These are phyloP conservation scores for Allium fistulosum DNA, from an alignment of 106 monocot species.

Conservation along the genomic window DNA sequence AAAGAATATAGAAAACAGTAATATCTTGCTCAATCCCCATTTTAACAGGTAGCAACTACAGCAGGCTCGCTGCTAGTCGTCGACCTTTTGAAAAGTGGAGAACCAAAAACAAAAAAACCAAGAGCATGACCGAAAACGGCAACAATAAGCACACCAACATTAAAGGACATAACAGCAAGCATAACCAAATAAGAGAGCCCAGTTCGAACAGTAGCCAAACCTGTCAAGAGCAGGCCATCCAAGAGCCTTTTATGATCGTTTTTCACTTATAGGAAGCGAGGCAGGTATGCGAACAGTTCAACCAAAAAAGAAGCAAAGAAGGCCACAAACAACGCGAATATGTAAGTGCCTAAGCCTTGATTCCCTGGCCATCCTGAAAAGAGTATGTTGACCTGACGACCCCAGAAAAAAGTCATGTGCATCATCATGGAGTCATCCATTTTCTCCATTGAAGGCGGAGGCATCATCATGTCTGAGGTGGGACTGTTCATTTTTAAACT, in stretches of 20 bases:
- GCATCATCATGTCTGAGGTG: slow-evolving; percentile 1
- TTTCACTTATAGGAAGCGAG: background rate
- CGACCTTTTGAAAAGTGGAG: too few species aligned
- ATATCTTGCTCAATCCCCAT: too few species aligned
- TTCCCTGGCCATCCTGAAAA: slow-evolving; percentile 46
- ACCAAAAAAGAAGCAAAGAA: slow-evolving; percentile 16
- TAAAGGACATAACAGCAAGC: too few species aligned
- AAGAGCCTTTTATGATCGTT: background rate
- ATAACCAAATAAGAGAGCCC: too few species aligned
- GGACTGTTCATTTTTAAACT: too few species aligned
- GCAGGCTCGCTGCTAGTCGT: too few species aligned
- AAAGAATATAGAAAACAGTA: too few species aligned
- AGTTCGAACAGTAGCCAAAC: slow-evolving; percentile 9
- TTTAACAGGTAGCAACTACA: too few species aligned
- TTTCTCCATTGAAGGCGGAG: slow-evolving; percentile 8
- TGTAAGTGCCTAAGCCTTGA: slow-evolving; percentile 32
- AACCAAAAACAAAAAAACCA: too few species aligned
- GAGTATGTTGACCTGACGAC: slow-evolving; percentile 26
- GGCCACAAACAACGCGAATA: slow-evolving; percentile 32
- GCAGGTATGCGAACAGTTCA: slow-evolving; percentile 16
- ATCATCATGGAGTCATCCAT: slow-evolving; percentile 9
- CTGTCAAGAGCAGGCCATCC: slow-evolving; percentile 2
- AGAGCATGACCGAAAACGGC: too few species aligned
- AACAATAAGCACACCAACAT: too few species aligned
- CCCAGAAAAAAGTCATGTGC: slow-evolving; percentile 56